Evolutionary conservation across 768 basidiomycete genomes (phyloP).

Genomic region (Crassisporium funariophilum): DNA sequence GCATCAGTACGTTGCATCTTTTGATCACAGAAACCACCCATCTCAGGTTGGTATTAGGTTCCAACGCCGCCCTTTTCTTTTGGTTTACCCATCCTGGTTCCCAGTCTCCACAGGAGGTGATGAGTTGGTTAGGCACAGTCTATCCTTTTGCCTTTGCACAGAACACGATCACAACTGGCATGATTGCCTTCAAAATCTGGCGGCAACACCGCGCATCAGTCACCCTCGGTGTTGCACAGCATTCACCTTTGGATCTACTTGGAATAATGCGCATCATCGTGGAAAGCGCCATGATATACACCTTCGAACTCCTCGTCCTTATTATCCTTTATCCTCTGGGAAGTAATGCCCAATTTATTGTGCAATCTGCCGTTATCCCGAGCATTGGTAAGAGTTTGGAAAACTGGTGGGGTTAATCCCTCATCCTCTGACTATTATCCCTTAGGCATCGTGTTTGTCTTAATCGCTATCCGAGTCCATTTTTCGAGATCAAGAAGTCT

Average conservation of each 20-base stretch:
- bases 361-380: constrained; percentile 28
- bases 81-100: constrained; percentile 20
- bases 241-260: constrained; percentile 19
- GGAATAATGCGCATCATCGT: constrained; percentile 29
- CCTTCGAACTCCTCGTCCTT: constrained; percentile 26
- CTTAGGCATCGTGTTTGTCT: constrained; percentile 33
- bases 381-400: constrained; percentile 26
- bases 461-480: constrained; percentile 31
- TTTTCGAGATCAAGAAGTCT: constrained; percentile 21
- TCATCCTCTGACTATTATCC: neutral
- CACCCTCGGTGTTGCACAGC: constrained; percentile 15
- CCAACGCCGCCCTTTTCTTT: constrained; percentile 16
- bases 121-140: constrained; percentile 19
- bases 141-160: constrained; percentile 25
- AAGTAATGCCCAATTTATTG: constrained; percentile 26
- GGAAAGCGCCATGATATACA: constrained; percentile 34
- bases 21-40: neutral
- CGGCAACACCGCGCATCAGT: constrained; percentile 22
- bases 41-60: neutral
- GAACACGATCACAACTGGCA: constrained; percentile 28
- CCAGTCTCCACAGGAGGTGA: constrained; percentile 5
- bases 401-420: neutral
- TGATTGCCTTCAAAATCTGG: constrained; percentile 27
- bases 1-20: constrained; percentile 15
- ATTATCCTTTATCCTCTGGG: constrained; percentile 27